Percentiles rank a stretch among this genome's conserved stretches.
Evolutionary conservation across 768 basidiomycete genomes (phyloP).

Genomic region (Lentinula guzmanii): DNA sequence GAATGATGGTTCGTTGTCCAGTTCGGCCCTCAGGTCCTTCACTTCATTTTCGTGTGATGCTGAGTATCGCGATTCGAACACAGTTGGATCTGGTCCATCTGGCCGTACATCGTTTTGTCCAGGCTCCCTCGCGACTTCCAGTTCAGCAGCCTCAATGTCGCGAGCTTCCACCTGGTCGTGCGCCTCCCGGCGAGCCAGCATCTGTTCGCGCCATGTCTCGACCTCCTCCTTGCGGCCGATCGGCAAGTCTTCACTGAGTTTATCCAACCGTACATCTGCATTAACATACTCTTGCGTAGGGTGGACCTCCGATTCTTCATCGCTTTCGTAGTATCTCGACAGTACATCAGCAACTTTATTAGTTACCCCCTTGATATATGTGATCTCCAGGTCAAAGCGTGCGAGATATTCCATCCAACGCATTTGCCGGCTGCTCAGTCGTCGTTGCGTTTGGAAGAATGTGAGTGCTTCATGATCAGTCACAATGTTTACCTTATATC

Average conservation of each 20-base stretch:
- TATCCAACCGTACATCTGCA: slow-evolving; percentile 5
- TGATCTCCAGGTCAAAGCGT: slow-evolving; percentile 7
- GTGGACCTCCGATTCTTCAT: neutral
- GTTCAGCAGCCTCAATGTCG: neutral
- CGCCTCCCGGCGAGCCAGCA: slow-evolving; percentile 9
- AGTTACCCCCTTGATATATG: slow-evolving; percentile 18
- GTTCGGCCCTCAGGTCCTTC: neutral
- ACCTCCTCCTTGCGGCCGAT: neutral
- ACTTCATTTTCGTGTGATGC: neutral
- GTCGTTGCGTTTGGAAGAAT: slow-evolving; percentile 7
- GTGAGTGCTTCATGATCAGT: slow-evolving; percentile 7
- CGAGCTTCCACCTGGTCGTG: neutral
- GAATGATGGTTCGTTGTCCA: neutral
- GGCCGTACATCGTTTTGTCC: no score
- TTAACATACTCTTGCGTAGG: neutral
- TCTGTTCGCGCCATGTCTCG: neutral
- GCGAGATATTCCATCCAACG: slow-evolving; percentile 12
- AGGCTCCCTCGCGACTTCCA: neutral
- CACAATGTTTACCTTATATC: slow-evolving; percentile 12
- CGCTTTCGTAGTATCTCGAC: slow-evolving; percentile 18
- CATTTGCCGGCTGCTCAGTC: slow-evolving; percentile 7
- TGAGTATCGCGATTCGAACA: neutral
- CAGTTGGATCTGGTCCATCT: no score
- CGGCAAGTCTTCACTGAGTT: slow-evolving; percentile 1
- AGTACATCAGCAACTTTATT: slow-evolving; percentile 19